Evolutionary conservation across 164 flowering plant species (phyloP).

Genomic region (grape (Vitis vinifera)): ASM3070453v1 NC_081806.1:3035501-3036000

Average conservation of each 20-base stretch:
- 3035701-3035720: conserved; percentile 51
- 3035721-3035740: conserved; percentile 75
- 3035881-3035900: conserved; percentile 75
- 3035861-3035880: conserved; percentile 54
- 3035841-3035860: conserved; percentile 53
- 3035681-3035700: background rate
- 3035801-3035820: conserved; percentile 69
- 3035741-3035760: conserved; percentile 78
- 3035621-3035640: background rate
- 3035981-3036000: background rate
- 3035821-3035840: conserved; percentile 61
- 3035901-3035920: conserved; percentile 79
- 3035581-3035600: conserved; percentile 57
- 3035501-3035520: conserved; percentile 65
- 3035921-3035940: conserved; percentile 91
- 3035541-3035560: conserved; percentile 63
- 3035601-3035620: background rate
- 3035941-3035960: conserved; percentile 1
- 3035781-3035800: conserved; percentile 74
- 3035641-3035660: background rate
- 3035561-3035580: conserved; percentile 68
- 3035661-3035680: background rate
- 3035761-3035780: conserved; percentile 87
- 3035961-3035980: conserved; percentile 1
- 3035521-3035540: conserved; percentile 82